Conservation (phyloP, 2,329 filamentous ascomycete species). For the Fusarium sp. region DNA sequence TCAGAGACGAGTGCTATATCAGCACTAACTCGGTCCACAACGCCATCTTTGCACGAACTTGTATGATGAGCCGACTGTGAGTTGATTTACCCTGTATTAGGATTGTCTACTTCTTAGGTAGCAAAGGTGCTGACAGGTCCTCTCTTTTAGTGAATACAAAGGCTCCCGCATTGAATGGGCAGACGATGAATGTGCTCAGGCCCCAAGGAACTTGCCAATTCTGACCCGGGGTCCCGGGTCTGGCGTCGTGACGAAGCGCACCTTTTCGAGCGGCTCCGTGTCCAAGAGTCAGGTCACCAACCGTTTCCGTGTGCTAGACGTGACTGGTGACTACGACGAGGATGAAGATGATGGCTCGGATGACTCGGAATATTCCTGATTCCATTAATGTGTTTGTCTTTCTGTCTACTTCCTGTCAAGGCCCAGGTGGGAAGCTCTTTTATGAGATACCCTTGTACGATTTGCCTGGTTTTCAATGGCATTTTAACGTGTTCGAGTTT, state of each 20-base stretch:
- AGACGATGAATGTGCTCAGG: constrained; percentile 73
- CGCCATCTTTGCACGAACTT: constrained; percentile 76
- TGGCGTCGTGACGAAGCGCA: not conserved
- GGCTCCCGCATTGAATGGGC: constrained; percentile 74
- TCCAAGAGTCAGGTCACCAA: constrained; percentile 57
- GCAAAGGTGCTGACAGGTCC: constrained; percentile 28
- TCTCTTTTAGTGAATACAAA: constrained; percentile 68
- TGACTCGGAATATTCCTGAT: constrained; percentile 19
- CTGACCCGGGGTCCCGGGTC: not conserved
- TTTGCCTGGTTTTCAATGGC: not conserved
- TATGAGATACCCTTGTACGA: not conserved
- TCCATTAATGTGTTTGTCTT: not conserved
- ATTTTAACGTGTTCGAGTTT: not conserved
- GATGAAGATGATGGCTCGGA: constrained; percentile 47
- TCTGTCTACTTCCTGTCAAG: not conserved
- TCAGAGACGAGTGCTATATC: constrained; percentile 68
- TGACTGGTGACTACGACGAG: constrained; percentile 54
- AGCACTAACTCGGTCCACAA: constrained; percentile 79
- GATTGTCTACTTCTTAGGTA: not conserved
- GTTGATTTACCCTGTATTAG: constrained; percentile 33
- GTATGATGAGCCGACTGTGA: constrained; percentile 72
- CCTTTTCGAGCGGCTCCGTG: not conserved
- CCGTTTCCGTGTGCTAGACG: constrained; percentile 66
- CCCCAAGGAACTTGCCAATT: constrained; percentile 50
- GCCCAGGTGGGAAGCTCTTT: not conserved